Evolutionary conservation across 2,329 filamentous ascomycete species (phyloP).

Genomic region (Rutstroemia sp.): DNA sequence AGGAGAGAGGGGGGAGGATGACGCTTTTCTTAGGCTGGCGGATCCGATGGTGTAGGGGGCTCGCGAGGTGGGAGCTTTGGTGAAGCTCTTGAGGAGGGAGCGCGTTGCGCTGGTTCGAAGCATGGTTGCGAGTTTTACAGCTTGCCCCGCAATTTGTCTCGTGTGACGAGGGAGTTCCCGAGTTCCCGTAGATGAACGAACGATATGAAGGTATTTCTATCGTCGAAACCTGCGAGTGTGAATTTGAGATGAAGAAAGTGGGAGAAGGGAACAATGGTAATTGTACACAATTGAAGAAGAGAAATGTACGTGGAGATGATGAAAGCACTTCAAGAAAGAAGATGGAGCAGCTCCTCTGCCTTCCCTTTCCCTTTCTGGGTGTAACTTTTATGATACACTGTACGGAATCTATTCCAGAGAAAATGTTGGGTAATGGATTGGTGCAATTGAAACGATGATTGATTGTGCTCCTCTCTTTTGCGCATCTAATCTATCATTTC

Average conservation of each 20-base stretch:
- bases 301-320: neutral
- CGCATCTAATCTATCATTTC: too few relatives aligned
- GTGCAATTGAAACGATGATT: too few relatives aligned
- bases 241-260: neutral
- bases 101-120: slow-evolving; percentile 26
- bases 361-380: neutral
- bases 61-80: slow-evolving; percentile 19
- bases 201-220: slow-evolving; percentile 1
- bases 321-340: neutral
- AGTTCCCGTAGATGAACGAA: neutral
- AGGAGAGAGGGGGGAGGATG: slow-evolving; percentile 13
- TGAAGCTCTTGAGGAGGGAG: slow-evolving; percentile 25
- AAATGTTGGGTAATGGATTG: neutral
- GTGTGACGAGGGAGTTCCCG: neutral
- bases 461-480: too few relatives aligned
- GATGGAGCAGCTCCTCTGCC: neutral
- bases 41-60: slow-evolving; percentile 24
- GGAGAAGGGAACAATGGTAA: neutral
- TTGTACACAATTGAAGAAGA: neutral
- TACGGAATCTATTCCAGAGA: neutral
- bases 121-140: slow-evolving; percentile 20
- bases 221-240: neutral
- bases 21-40: slow-evolving; percentile 14
- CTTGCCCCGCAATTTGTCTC: slow-evolving; percentile 21
- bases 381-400: neutral